Evolutionary conservation across 768 basidiomycete species (phyloP).

Genomic region (Leccinum arenicola): DNA sequence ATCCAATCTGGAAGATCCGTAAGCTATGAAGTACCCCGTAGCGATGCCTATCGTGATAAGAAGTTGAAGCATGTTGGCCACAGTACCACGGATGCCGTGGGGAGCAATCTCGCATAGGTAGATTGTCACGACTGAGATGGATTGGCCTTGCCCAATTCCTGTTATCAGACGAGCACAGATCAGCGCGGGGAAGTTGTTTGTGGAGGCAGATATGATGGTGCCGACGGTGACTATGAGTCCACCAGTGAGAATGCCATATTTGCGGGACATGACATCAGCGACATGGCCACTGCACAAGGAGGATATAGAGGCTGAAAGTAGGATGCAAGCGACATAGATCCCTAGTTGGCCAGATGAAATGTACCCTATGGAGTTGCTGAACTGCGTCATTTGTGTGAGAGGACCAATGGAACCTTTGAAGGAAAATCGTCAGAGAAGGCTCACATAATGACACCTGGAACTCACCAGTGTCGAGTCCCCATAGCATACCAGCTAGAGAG

Average conservation of each 20-base stretch:
- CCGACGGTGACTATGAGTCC: constrained; percentile 42
- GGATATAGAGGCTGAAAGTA: constrained; percentile 40
- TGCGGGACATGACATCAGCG: constrained; percentile 46
- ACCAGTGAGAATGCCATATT: constrained; percentile 43
- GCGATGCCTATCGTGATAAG: constrained; percentile 44
- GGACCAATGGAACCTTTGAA: constrained; percentile 38
- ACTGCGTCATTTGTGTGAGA: constrained; percentile 46
- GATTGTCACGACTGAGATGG: constrained; percentile 40
- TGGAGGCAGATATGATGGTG: constrained; percentile 37
- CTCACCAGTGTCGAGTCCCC: constrained; percentile 33
- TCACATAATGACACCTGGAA: not conserved
- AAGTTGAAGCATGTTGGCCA: constrained; percentile 41
- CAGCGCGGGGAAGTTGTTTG: constrained; percentile 35
- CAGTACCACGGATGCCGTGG: constrained; percentile 37
- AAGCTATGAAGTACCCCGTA: constrained; percentile 30
- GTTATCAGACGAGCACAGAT: constrained; percentile 45
- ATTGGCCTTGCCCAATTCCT: constrained; percentile 46
- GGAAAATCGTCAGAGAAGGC: not conserved
- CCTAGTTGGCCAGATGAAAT: constrained; percentile 40
- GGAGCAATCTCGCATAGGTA: constrained; percentile 45
- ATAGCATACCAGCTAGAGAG: constrained; percentile 30
- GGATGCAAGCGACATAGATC: constrained; percentile 42
- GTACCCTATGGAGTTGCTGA: constrained; percentile 35
- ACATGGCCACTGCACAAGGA: constrained; percentile 41
- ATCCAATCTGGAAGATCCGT: constrained; percentile 22